These are phyloP conservation scores for Geosiphon pyriformis DNA, from an alignment of 192 early-diverging fungal genomes.

Conservation along the genomic window DNA sequence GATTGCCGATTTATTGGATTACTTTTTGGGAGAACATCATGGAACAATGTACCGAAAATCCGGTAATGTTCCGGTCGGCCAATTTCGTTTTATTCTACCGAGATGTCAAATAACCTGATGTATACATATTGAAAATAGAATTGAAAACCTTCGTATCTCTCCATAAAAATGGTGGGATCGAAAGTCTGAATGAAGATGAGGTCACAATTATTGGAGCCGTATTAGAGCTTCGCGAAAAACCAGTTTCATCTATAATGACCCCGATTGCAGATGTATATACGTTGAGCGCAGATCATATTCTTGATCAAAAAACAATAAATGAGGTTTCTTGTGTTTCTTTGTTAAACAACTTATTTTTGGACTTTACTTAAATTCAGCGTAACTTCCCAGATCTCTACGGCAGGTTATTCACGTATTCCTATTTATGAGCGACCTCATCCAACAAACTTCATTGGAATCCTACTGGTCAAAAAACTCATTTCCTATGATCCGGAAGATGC, in stretches of 20 bases:
- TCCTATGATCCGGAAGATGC: conserved; percentile 68
- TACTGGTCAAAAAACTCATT: conserved; percentile 71
- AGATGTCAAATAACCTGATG: no score
- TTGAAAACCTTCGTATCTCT: conserved; percentile 75
- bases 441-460: conserved; percentile 67
- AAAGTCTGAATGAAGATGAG: conserved; percentile 69
- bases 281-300: conserved; percentile 51
- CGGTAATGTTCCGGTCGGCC: conserved; percentile 37
- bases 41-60: conserved; percentile 84
- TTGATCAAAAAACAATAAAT: conserved; percentile 53
- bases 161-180: conserved; percentile 62
- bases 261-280: conserved; percentile 65
- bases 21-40: conserved; percentile 76
- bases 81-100: no score
- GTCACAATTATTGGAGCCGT: conserved; percentile 76
- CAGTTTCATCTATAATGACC: conserved; percentile 65
- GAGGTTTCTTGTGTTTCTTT: conserved; percentile 17
- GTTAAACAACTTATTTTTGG: neutral
- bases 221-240: conserved; percentile 68
- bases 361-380: neutral
- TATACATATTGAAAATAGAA: no score
- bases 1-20: conserved; percentile 83
- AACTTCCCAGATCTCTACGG: conserved; percentile 53
- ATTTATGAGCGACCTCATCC: conserved; percentile 56
- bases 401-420: conserved; percentile 74